Conservation (phyloP, 2,329 filamentous ascomycete species). For the Aureobasidium musti region DNA sequence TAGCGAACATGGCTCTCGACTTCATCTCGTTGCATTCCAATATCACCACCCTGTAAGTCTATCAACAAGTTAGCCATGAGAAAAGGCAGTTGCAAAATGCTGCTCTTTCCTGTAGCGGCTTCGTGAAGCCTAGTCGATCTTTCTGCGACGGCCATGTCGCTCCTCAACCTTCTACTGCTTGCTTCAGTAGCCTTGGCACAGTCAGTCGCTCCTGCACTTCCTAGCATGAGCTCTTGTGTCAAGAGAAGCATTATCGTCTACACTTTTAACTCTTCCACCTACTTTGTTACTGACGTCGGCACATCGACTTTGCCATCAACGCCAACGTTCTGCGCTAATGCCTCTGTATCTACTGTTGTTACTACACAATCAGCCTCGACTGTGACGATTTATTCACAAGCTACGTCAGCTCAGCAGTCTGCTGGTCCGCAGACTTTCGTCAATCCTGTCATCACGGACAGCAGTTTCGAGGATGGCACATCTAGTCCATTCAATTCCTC, state of each 20-base stretch:
- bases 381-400: not conserved
- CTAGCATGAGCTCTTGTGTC: conserved; percentile 11
- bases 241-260: not conserved
- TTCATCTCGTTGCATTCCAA: conserved; percentile 11
- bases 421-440: not conserved
- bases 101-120: not conserved
- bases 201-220: not conserved
- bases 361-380: not conserved
- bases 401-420: not conserved
- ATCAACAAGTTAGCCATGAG: not conserved
- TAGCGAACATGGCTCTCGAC: not conserved
- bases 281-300: not conserved
- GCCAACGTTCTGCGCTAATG: not conserved
- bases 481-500: not conserved
- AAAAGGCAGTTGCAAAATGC: not conserved
- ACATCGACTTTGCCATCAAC: not conserved
- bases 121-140: not conserved
- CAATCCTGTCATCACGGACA: not conserved
- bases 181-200: not conserved
- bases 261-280: not conserved
- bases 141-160: not conserved
- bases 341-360: not conserved
- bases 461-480: conserved; percentile 4
- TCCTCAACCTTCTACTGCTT: not conserved
- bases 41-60: not conserved